Base-by-base conservation (phyloP, 768 basidiomycete genomes). In the Arthromyces matolae region DNA sequence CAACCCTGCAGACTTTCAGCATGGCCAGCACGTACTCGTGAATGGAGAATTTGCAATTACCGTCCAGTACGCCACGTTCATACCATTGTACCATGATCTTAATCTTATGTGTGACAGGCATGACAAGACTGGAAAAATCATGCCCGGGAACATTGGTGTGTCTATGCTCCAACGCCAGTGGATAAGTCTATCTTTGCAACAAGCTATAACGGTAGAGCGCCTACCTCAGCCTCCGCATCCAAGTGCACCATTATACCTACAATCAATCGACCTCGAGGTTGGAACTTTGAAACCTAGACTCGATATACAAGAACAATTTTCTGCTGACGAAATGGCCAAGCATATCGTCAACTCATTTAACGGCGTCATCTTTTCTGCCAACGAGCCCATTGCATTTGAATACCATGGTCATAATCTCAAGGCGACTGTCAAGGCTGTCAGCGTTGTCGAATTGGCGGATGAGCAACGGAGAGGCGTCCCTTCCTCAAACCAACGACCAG, bases 321-420 rank as follows among this genome's bases (percentile, higher is more conserved):
- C 88, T 44, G 81, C 84, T 12, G 95, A 99, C 52, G 93, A 96
- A 25, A 86, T 98, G 69, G 77, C 80, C 2, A 68, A 72, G 18
- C 83, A 78, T 33, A 86, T 98, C 63, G 59, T 89, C 56, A 80
- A 81, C 52, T 84, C 84, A 0, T 93, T 85, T 72, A 80, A 69
- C 46, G 84, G 82, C 5, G 69, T 88, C 43, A 70, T 93, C 16
- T 78, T 95, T 61, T 78, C 81, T 13, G 65, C 75, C 1, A 81
- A 85, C 24, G 79, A 90, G 64, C 69, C 81, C 9, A 67, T 95
- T 49, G 81, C 86, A 4, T 91, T 95, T 59, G 95, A 97, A 60
- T 98, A 81, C 64, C 86, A 88, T 54, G 89, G 92, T 0, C 84
- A 89, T 51, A 86, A 85, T 51, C 66, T 97, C 56, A 91, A 85